Evolutionary conservation across 768 basidiomycete species (phyloP), one percentile per base, ranked within the genome.

Genomic region (Tylopilus plumbeoviolaceoides): DNA sequence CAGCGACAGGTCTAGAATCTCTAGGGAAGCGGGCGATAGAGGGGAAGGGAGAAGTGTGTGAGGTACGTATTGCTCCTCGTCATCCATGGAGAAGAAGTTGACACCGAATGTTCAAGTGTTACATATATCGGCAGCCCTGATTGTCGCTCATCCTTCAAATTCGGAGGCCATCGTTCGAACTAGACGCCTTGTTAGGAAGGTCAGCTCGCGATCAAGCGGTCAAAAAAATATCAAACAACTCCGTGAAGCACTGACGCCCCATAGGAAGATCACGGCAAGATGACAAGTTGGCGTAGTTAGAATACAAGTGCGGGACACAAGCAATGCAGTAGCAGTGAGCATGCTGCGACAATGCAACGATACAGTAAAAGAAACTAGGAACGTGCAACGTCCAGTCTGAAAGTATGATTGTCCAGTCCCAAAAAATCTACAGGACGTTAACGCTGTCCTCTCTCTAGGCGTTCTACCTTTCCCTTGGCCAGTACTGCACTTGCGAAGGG

Each of bases 401-500:
- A 40, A 18, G 21, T 54, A 46, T 57, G 47, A 38, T n/a, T 56
- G 53, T 61, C 48, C 15, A 18, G 39, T 61, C 49, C 53, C 50
- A 6, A 54, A 56, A 50, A 50, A 51, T 60, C 57, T 61, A 61
- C 28, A 1, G 30, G 35, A 45, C 31, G 35, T 45, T 27, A 47
- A 54, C 7, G 27, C 21, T 35, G 44, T 57, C 47, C 18, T 50
- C 36, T 18, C 50, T 58, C 51, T 56, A 56, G 40, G 36, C 1
- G 45, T 47, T 28, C 30, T 48, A 62, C 40, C 56, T 62, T 33
- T 67, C 67, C 35, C 60, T 55, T 25, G 58, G 4, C 66, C 69
- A 67, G 50, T 64, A 70, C 0, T 57, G 56, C 47, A 55, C 23
- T 18, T 72, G 70, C n/a, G 67, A 59, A 47, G 60, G 25, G 28